Evolutionary conservation across 768 basidiomycete genomes (phyloP).

Genomic region (Kwoniella newhampshirensis): DNA sequence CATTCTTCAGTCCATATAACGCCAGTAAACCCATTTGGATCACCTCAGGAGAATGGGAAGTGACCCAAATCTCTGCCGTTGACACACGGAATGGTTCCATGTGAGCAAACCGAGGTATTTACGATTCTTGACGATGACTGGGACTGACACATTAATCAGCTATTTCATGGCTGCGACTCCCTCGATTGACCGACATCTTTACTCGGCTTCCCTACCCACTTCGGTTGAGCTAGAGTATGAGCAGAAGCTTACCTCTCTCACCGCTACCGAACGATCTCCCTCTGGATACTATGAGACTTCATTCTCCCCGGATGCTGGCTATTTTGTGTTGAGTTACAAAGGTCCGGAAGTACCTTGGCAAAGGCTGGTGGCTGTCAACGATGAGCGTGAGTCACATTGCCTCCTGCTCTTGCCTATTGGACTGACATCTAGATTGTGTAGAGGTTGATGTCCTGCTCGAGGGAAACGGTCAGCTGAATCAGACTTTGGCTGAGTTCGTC

Average conservation of each 20-base stretch:
- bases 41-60: constrained; percentile 87
- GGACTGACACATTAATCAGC: too few species aligned
- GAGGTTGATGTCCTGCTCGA: constrained; percentile 66
- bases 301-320: constrained; percentile 84
- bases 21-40: constrained; percentile 73
- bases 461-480: constrained; percentile 67
- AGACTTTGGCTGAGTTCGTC: constrained; percentile 68
- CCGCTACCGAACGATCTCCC: constrained; percentile 34
- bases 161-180: constrained; percentile 87
- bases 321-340: constrained; percentile 73
- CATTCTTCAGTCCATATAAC: constrained; percentile 77
- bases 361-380: constrained; percentile 61
- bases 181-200: constrained; percentile 78
- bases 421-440: constrained; percentile 14
- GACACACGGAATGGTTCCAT: constrained; percentile 68
- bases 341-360: constrained; percentile 89
- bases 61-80: constrained; percentile 72
- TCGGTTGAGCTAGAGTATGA: constrained; percentile 54
- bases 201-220: constrained; percentile 70
- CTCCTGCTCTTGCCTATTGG: too few species aligned
- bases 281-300: constrained; percentile 64
- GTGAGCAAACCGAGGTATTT: constrained; percentile 59
- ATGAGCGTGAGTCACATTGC: not conserved
- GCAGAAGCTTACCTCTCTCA: constrained; percentile 41
- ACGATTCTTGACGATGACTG: too few species aligned